Evolutionary conservation across 371 early-diverging fungal species (phyloP).

Genomic region (Umbelopsis sp.): DNA sequence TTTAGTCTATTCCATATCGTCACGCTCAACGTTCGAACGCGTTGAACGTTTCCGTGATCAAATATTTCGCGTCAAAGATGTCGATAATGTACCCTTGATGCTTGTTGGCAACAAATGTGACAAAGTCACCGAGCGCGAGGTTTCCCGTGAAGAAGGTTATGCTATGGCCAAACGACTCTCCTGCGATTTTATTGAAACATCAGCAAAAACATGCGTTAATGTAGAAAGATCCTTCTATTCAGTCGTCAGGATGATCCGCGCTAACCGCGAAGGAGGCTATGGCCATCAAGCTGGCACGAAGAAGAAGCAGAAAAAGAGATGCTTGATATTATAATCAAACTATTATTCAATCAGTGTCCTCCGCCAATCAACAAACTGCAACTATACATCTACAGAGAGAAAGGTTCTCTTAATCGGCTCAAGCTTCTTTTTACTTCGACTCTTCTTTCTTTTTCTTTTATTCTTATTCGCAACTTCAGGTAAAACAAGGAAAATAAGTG

Average conservation of each 20-base stretch:
- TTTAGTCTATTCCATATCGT: constrained; percentile 87
- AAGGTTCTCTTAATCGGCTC: constrained; percentile 17
- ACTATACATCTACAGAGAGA: constrained; percentile 18
- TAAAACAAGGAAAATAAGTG: constrained; percentile 4
- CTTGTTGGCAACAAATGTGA: constrained; percentile 96
- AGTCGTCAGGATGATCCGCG: constrained; percentile 51
- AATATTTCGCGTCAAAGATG: constrained; percentile 84
- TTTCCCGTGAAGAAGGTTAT: constrained; percentile 79
- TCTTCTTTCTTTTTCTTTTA: constrained; percentile 5
- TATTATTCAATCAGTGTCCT: constrained; percentile 9
- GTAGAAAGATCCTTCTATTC: constrained; percentile 81
- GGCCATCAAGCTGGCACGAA: constrained; percentile 35
- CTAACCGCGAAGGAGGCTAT: constrained; percentile 21
- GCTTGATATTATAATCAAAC: constrained; percentile 23
- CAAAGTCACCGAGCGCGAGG: constrained; percentile 75
- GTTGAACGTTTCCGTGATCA: constrained; percentile 83
- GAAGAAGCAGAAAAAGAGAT: constrained; percentile 27
- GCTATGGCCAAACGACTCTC: constrained; percentile 73
- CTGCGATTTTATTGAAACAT: constrained; percentile 87
- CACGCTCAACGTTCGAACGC: constrained; percentile 85
- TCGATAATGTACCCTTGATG: constrained; percentile 81
- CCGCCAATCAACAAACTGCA: constrained; percentile 18
- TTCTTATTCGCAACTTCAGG: constrained; percentile 16
- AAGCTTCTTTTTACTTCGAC: background rate
- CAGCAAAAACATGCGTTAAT: constrained; percentile 89